A percentile compares a stretch with the other conserved stretches of the same genome.
These are phyloP conservation scores for Somion occarium DNA, from an alignment of 1,284 basidiomycete genomes.

Conservation along the genomic window DNA sequence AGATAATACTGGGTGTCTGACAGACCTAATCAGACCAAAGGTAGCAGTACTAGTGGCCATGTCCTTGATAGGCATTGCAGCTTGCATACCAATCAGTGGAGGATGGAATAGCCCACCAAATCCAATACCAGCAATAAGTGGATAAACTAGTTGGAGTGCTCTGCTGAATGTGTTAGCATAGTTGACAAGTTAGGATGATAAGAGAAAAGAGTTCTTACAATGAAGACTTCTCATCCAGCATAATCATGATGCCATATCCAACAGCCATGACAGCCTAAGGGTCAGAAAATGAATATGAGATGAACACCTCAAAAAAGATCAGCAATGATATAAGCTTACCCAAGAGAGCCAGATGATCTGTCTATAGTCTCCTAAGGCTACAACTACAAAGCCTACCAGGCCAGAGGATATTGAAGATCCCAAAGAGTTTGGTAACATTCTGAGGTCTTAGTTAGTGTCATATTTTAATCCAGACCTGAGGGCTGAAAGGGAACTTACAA, in stretches of 20 bases:
- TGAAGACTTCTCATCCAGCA: conserved; percentile 33
- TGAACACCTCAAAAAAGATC: not conserved
- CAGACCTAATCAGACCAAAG: conserved; percentile 59
- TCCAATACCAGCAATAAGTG: conserved; percentile 53
- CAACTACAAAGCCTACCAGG: conserved; percentile 52
- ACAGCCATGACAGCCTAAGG: conserved; percentile 39
- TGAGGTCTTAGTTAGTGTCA: too few relatives aligned
- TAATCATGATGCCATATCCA: conserved; percentile 61
- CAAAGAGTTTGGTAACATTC: conserved; percentile 70
- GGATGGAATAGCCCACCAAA: conserved; percentile 58
- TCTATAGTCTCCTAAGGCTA: conserved; percentile 52
- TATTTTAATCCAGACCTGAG: too few relatives aligned
- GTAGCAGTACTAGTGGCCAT: conserved; percentile 70
- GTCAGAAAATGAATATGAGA: not conserved
- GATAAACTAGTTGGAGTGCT: conserved; percentile 50
- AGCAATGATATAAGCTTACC: conserved; percentile 7
- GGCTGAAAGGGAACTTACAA: conserved; percentile 32
- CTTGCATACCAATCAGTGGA: conserved; percentile 64
- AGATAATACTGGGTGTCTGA: conserved; percentile 38
- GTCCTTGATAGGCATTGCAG: conserved; percentile 74
- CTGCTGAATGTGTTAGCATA: conserved; percentile 25
- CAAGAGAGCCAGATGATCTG: conserved; percentile 52
- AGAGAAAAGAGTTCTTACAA: conserved; percentile 25
- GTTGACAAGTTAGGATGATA: not conserved
- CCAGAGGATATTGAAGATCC: conserved; percentile 51